Percentiles rank a stretch among this genome's conserved stretches.
Evolutionary conservation across 768 basidiomycete genomes (phyloP).

Genomic region (Mrakia frigida): DNA sequence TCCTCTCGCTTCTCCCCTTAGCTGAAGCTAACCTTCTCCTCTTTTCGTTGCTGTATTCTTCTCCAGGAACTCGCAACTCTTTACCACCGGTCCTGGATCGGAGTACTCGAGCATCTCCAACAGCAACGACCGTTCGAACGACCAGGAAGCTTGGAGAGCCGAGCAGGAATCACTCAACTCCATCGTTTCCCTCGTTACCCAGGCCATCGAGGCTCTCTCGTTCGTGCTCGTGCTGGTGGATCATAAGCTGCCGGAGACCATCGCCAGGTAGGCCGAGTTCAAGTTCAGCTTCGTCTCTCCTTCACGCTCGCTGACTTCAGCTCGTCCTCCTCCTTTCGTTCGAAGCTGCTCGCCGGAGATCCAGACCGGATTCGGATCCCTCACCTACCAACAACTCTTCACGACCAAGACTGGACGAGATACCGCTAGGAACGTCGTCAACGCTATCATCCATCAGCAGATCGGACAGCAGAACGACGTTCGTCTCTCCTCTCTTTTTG

Average conservation of each 20-base stretch:
- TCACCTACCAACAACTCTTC: slow-evolving; percentile 83
- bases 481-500: slow-evolving; percentile 43
- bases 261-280: slow-evolving; percentile 59
- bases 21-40: not conserved
- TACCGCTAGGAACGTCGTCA: slow-evolving; percentile 83
- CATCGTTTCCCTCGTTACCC: slow-evolving; percentile 56
- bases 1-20: too few species aligned
- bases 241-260: slow-evolving; percentile 78
- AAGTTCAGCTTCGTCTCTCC: not conserved
- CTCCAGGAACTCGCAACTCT: slow-evolving; percentile 72
- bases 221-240: slow-evolving; percentile 89
- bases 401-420: slow-evolving; percentile 77
- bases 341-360: slow-evolving; percentile 67
- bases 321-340: not conserved
- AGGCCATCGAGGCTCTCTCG: slow-evolving; percentile 88
- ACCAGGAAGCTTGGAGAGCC: slow-evolving; percentile 41
- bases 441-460: slow-evolving; percentile 94
- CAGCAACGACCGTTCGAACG: slow-evolving; percentile 3
- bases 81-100: slow-evolving; percentile 48
- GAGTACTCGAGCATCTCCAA: slow-evolving; percentile 4
- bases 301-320: slow-evolving; percentile 2
- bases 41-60: not conserved
- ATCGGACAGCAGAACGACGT: slow-evolving; percentile 95
- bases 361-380: slow-evolving; percentile 60
- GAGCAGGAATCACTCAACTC: slow-evolving; percentile 41